Base-by-base conservation (phyloP, 768 basidiomycete genomes). In the Mycena leptocephala region DNA sequence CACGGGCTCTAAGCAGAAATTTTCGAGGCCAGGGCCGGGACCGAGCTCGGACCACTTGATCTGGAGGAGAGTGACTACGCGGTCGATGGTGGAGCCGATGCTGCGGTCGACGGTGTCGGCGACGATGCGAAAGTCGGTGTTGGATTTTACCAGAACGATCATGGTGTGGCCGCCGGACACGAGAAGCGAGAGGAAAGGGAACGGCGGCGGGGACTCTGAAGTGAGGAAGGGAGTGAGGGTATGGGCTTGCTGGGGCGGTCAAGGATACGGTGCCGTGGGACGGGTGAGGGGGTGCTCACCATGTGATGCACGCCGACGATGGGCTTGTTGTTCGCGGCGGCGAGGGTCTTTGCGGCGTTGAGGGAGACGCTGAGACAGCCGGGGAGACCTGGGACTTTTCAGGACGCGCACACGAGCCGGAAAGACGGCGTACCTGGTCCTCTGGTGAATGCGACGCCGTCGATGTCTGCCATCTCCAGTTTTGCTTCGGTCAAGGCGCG, bases 111-210 rank as follows among this genome's bases (percentile, higher is more conserved):
- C 64, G 64, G 64, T 65, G 64, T 65, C 35, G 46, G 22, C 94
- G 33, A 99, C 86, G 46, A 95, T 90, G 74, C 88, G 87, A 82
- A 95, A 98, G 0, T 87, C 84, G 7, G 85, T 86, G 32, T 84
- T 82, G 2, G 93, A 92, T 0, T 82, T 87, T 1, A 93, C 95
- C 14, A 98, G 92, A 1, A 98, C 88, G 43, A 99, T 89, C 46
- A 99, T 88, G 0, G 97, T 97, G 82, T 99, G 98, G 3, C 97
- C 97, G n/a, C 98, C 98, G 0, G 97, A 97, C 61, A 98, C 89
- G 22, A 99, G 89, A 16, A 99, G 88, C 0, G 95, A 94, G 41
- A 99, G 89, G 86, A 97, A 99, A 0, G 98, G 98, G 82, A 95
- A 99, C 28, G 79, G 67, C 83, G 96, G 84, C 80, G 87, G 67